Conservation (phyloP, 495 filamentous ascomycete genomes). For the Aspergillus kassunensis region DNA sequence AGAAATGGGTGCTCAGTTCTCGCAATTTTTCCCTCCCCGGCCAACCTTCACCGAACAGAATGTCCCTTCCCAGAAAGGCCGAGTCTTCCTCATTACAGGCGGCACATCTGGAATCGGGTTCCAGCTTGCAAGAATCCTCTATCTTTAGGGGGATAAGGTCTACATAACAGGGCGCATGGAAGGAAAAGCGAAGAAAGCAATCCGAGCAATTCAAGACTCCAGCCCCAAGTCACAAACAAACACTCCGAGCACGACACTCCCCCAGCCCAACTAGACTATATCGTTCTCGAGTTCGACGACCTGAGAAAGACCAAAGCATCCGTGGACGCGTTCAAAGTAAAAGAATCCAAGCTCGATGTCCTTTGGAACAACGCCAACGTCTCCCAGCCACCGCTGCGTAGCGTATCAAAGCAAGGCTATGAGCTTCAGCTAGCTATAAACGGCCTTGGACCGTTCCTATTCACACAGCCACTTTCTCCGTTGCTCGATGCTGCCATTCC, state of each 20-base stretch:
- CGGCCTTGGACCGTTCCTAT: slow-evolving; percentile 49
- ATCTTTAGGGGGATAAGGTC: slow-evolving; percentile 46
- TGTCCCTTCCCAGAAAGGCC: slow-evolving; percentile 18
- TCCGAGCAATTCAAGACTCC: slow-evolving; percentile 21
- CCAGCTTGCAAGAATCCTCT: slow-evolving; percentile 45
- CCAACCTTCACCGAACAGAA: not conserved
- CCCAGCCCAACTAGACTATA: not conserved
- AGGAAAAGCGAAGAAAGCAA: slow-evolving; percentile 29
- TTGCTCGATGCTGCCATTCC: slow-evolving; percentile 18
- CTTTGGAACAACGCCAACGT: slow-evolving; percentile 34
- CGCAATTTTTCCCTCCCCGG: not conserved
- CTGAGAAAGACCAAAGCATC: slow-evolving; percentile 31
- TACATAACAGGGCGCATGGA: slow-evolving; percentile 41
- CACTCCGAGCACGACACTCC: not conserved
- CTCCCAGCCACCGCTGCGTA: slow-evolving; percentile 24
- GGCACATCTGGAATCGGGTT: slow-evolving; percentile 48
- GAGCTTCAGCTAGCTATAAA: slow-evolving; percentile 50
- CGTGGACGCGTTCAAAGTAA: slow-evolving; percentile 33
- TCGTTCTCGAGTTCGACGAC: slow-evolving; percentile 38
- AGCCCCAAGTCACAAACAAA: not conserved
- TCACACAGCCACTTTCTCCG: slow-evolving; percentile 48
- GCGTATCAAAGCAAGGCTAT: slow-evolving; percentile 41
- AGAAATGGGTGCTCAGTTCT: too few relatives aligned
- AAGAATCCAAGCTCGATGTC: slow-evolving; percentile 24
- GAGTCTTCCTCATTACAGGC: slow-evolving; percentile 51